These are phyloP conservation scores for Laetiporus sulphureus DNA, from an alignment of 1,284 basidiomycete species.

Conservation along the genomic window DNA sequence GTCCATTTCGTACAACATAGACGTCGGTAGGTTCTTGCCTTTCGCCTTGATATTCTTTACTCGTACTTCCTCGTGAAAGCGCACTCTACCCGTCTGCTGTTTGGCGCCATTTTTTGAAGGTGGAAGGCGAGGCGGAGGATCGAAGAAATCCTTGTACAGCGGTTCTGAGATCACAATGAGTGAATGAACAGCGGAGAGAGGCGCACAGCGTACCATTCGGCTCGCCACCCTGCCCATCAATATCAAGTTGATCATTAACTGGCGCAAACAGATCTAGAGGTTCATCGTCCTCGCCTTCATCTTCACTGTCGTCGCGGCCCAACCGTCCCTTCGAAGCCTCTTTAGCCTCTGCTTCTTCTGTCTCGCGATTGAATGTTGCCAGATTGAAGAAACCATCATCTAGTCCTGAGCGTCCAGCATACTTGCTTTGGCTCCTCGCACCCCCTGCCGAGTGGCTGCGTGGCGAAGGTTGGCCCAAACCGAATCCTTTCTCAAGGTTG, in stretches of 20 bases:
- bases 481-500: constrained; percentile 32
- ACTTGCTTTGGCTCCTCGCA: constrained; percentile 19
- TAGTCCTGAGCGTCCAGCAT: constrained; percentile 50
- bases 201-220: not conserved
- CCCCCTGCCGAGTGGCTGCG: constrained; percentile 18
- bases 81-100: constrained; percentile 40
- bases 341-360: constrained; percentile 73
- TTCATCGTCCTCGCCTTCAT: constrained; percentile 43
- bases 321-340: constrained; percentile 56
- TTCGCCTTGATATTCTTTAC: constrained; percentile 72
- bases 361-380: constrained; percentile 83
- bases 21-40: constrained; percentile 51
- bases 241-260: constrained; percentile 38
- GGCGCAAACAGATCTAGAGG: constrained; percentile 69
- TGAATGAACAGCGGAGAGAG: not conserved
- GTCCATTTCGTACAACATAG: constrained; percentile 29
- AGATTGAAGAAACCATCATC: constrained; percentile 95
- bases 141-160: constrained; percentile 73
- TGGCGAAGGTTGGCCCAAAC: constrained; percentile 27
- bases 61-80: constrained; percentile 76
- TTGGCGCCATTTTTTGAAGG: constrained; percentile 7
- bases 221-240: constrained; percentile 30
- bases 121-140: constrained; percentile 35
- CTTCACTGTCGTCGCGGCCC: constrained; percentile 48
- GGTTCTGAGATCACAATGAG: constrained; percentile 33